A percentile compares a stretch with the other conserved stretches of the same genome.
Evolutionary conservation across 176 grass and related monocot species (phyloP).

Genomic region (Avena atlantica): DNA sequence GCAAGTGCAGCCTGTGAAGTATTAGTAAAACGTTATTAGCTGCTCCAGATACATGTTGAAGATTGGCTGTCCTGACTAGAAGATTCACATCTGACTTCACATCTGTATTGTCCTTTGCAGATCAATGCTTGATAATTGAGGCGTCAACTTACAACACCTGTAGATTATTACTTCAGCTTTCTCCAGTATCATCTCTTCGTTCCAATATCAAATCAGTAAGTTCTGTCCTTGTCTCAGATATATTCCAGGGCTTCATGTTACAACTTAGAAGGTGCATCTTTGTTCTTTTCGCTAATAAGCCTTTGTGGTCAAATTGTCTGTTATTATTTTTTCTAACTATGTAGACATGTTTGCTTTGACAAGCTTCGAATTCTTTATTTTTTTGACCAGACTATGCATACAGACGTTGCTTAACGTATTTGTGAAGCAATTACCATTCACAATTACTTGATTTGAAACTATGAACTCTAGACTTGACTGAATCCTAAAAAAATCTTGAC

Average conservation of each 20-base stretch:
- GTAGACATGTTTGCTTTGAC: not conserved
- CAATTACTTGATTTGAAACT: not conserved
- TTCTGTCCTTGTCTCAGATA: not conserved
- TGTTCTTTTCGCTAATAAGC: not conserved
- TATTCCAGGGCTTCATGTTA: slow-evolving; percentile 11
- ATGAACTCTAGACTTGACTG: not conserved
- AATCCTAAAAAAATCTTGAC: slow-evolving; percentile 2
- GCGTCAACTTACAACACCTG: not conserved
- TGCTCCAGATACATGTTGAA: slow-evolving; percentile 22
- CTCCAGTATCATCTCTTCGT: not conserved
- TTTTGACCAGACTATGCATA: not conserved
- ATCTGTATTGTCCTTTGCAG: slow-evolving; percentile 17
- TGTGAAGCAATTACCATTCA: not conserved
- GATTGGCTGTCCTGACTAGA: slow-evolving; percentile 18
- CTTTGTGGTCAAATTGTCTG: not conserved
- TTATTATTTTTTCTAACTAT: not conserved
- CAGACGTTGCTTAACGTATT: not conserved
- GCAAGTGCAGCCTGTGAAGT: not conserved
- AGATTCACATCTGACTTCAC: slow-evolving; percentile 1
- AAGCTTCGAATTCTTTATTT: slow-evolving; percentile 3
- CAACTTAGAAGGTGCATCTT: not conserved
- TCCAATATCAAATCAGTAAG: slow-evolving; percentile 10
- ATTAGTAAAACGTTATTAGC: not conserved
- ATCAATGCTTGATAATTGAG: slow-evolving; percentile 9
- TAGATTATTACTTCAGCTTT: slow-evolving; percentile 7